A percentile compares a stretch with the other conserved stretches of the same genome.
phyloP scores from a whole-genome alignment of 192 early-diverging fungal species.

The Podila minutissima region DNA sequence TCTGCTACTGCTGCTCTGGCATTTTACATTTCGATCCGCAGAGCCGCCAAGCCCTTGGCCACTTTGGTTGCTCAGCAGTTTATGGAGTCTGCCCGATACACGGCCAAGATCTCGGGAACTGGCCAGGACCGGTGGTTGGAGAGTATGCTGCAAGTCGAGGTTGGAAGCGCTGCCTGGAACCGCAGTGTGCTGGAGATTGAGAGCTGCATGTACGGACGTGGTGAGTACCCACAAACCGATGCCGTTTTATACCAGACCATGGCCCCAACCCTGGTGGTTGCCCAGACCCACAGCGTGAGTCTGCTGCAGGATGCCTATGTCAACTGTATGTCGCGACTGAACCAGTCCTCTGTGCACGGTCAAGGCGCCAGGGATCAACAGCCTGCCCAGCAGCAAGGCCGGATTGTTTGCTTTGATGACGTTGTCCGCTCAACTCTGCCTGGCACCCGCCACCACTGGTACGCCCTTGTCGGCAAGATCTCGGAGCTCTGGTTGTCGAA shows the following conservation, averaged over 20 bases:
- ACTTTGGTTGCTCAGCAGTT: conserved; percentile 50
- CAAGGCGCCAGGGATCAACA: conserved; percentile 1
- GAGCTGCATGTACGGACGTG: conserved; percentile 42
- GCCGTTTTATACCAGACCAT: conserved; percentile 45
- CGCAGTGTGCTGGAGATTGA: conserved; percentile 41
- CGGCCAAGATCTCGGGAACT: conserved; percentile 42
- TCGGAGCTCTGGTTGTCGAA: conserved; percentile 48
- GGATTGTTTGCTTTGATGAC: conserved; percentile 34
- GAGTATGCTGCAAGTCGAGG: conserved; percentile 50
- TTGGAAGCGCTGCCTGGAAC: conserved; percentile 42
- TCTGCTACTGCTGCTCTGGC: conserved; percentile 46
- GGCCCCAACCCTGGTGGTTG: conserved; percentile 43
- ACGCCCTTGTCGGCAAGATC: conserved; percentile 48
- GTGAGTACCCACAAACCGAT: conserved; percentile 44
- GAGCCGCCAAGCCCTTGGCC: conserved; percentile 35
- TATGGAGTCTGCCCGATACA: conserved; percentile 49
- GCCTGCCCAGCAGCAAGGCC: background rate
- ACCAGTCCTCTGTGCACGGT: conserved; percentile 14
- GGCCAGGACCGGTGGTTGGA: conserved; percentile 45
- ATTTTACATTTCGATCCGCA: conserved; percentile 41
- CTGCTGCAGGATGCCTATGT: conserved; percentile 44
- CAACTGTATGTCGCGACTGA: conserved; percentile 38
- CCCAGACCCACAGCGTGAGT: conserved; percentile 39
- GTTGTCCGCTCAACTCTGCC: conserved; percentile 37
- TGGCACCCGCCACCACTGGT: conserved; percentile 49